These are phyloP conservation scores for Cytospora chrysosperma DNA, from an alignment of 2,329 filamentous ascomycete species.

Conservation along the genomic window DNA sequence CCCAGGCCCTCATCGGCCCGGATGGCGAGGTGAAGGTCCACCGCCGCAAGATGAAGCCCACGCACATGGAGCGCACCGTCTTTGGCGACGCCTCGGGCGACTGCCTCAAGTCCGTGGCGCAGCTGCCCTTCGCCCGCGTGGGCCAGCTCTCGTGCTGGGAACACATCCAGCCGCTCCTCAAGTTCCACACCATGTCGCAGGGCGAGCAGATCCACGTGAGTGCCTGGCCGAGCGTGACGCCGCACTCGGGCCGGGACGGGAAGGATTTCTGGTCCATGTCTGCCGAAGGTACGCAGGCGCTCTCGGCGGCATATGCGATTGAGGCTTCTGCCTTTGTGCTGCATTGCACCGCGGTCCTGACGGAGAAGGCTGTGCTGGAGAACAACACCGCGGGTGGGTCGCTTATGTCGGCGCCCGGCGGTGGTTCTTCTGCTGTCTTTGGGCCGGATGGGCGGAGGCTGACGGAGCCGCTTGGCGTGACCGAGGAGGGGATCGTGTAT, in stretches of 20 bases:
- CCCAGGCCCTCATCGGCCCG: constrained; percentile 44
- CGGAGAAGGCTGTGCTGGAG: constrained; percentile 6
- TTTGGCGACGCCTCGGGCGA: constrained; percentile 45
- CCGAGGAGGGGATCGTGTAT: constrained; percentile 13
- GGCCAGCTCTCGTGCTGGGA: constrained; percentile 51
- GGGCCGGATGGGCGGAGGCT: constrained; percentile 27
- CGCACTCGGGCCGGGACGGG: neutral
- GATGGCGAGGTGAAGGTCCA: constrained; percentile 40
- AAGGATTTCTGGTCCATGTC: constrained; percentile 33
- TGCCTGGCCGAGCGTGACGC: constrained; percentile 41
- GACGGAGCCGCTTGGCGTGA: constrained; percentile 21
- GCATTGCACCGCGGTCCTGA: constrained; percentile 45
- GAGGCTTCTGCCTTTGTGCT: constrained; percentile 56
- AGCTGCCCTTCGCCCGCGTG: constrained; percentile 42
- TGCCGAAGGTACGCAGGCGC: constrained; percentile 33
- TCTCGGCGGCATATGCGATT: constrained; percentile 56
- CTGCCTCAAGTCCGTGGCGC: constrained; percentile 40
- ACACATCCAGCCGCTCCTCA: constrained; percentile 49
- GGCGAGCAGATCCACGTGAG: constrained; percentile 47
- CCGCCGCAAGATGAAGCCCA: constrained; percentile 52
- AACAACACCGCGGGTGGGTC: constrained; percentile 1
- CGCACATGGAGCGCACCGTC: constrained; percentile 51
- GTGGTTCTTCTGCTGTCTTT: constrained; percentile 28
- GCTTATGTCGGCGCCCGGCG: constrained; percentile 26
- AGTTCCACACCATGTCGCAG: constrained; percentile 45